Evolutionary conservation across 352 stramenopile species (phyloP).

Genomic region (Pythium oligandrum): DNA sequence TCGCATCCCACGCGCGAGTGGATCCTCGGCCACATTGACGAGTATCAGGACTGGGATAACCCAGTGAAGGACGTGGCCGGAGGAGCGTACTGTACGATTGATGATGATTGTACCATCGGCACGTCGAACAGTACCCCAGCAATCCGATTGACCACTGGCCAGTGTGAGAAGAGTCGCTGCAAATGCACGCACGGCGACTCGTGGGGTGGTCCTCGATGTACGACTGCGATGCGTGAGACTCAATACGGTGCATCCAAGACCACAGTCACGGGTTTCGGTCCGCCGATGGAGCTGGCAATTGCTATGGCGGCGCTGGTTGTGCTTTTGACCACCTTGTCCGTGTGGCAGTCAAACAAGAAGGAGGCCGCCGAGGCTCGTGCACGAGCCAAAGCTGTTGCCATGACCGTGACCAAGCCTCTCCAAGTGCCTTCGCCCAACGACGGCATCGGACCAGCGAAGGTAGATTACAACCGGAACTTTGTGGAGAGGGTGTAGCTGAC

Average conservation of each 20-base stretch:
- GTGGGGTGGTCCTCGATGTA: constrained; percentile 29
- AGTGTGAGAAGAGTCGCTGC: constrained; percentile 38
- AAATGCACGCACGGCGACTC: constrained; percentile 26
- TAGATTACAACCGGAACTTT: constrained; percentile 12
- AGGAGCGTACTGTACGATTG: constrained; percentile 15
- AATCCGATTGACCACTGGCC: constrained; percentile 18
- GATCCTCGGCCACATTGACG: constrained; percentile 29
- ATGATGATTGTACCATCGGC: constrained; percentile 29
- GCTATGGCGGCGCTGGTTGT: constrained; percentile 18
- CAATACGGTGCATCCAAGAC: constrained; percentile 2
- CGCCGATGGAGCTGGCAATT: constrained; percentile 23
- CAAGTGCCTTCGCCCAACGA: no score
- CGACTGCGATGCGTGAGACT: constrained; percentile 12
- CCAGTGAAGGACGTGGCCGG: constrained; percentile 19
- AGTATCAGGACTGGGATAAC: constrained; percentile 32
- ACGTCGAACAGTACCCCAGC: constrained; percentile 13
- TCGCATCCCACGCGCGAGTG: constrained; percentile 36
- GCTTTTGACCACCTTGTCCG: constrained; percentile 25
- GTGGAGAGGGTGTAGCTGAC: constrained; percentile 2
- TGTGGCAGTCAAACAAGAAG: constrained; percentile 12
- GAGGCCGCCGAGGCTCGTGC: neutral
- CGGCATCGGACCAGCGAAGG: constrained; percentile 3
- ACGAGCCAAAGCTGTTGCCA: no score
- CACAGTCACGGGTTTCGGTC: constrained; percentile 6
- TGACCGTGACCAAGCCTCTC: no score